Evolutionary conservation across 75 land plant species (phyloP).

Genomic region (Pinus taeda): DNA sequence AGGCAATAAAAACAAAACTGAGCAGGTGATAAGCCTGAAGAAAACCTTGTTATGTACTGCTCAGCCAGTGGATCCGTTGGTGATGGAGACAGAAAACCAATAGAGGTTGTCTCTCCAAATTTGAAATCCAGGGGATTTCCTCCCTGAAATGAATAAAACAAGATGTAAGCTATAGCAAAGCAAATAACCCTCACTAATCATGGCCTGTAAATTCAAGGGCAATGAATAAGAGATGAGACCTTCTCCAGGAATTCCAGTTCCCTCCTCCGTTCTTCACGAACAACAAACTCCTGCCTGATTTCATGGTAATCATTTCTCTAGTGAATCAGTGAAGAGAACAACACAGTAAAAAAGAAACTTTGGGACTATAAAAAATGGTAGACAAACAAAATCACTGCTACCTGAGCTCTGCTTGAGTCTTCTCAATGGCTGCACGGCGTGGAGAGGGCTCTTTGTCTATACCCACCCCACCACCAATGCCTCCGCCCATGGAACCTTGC

Average conservation of each 20-base stretch:
- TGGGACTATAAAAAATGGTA: not conserved
- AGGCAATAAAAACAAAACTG: slow-evolving; percentile 1
- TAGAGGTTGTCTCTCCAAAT: slow-evolving; percentile 44
- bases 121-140: slow-evolving; percentile 94
- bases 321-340: slow-evolving; percentile 5
- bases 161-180: slow-evolving; percentile 4
- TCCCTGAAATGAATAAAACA: slow-evolving; percentile 52
- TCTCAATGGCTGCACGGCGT: slow-evolving; percentile 71
- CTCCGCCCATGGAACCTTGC: slow-evolving; percentile 92
- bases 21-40: slow-evolving; percentile 2
- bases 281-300: slow-evolving; percentile 86
- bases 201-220: not conserved
- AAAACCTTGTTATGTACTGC: slow-evolving; percentile 56
- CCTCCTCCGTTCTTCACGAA: slow-evolving; percentile 85
- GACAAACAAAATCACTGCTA: slow-evolving; percentile 19
- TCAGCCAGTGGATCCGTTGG: slow-evolving; percentile 64
- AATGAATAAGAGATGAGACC: slow-evolving; percentile 35
- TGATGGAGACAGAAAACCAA: slow-evolving; percentile 69
- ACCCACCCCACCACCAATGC: slow-evolving; percentile 68
- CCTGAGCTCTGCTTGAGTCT: slow-evolving; percentile 90
- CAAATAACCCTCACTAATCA: not conserved
- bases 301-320: slow-evolving; percentile 5
- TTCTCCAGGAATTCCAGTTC: slow-evolving; percentile 97
- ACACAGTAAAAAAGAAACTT: not conserved
- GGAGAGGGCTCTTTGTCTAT: slow-evolving; percentile 73